phyloP scores from a whole-genome alignment of 2,329 filamentous ascomycete species.

The Aurifilum marmelostoma region DNA sequence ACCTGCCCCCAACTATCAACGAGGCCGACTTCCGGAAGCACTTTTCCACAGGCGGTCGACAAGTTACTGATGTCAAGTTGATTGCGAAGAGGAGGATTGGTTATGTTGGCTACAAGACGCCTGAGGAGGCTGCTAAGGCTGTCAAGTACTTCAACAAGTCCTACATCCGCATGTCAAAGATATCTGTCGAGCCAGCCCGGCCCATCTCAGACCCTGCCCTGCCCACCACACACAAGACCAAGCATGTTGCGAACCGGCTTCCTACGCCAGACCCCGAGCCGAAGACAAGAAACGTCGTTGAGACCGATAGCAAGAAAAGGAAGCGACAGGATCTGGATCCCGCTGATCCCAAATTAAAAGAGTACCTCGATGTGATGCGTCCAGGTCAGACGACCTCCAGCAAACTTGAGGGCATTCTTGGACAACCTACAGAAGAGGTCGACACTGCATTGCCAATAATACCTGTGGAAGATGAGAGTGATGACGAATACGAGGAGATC shows the following conservation, averaged over 20 bases:
- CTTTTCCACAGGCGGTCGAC: conserved; percentile 72
- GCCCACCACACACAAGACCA: conserved; percentile 32
- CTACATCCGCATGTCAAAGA: conserved; percentile 94
- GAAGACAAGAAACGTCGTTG: conserved; percentile 30
- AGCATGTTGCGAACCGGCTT: conserved; percentile 20
- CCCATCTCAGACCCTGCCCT: conserved; percentile 57
- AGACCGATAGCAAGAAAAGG: conserved; percentile 63
- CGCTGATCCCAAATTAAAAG: conserved; percentile 78
- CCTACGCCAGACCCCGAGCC: conserved; percentile 28
- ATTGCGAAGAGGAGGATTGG: conserved; percentile 89
- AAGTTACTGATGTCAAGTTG: conserved; percentile 90
- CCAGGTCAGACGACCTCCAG: conserved; percentile 63
- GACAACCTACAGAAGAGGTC: conserved; percentile 32
- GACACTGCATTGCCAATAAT: conserved; percentile 29
- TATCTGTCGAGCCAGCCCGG: conserved; percentile 84
- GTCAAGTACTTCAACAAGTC: conserved; percentile 95
- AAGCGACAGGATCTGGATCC: conserved; percentile 64
- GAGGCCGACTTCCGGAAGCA: conserved; percentile 88
- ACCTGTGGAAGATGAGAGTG: conserved; percentile 60
- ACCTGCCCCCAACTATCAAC: conserved; percentile 81
- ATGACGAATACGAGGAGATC: conserved; percentile 74
- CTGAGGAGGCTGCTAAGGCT: conserved; percentile 78
- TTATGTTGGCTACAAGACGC: conserved; percentile 89
- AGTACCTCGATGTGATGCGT: conserved; percentile 85
- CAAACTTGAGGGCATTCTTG: conserved; percentile 57